Conservation (phyloP, 2,329 filamentous ascomycete species). For the Allantophomopsis cytisporea region DNA sequence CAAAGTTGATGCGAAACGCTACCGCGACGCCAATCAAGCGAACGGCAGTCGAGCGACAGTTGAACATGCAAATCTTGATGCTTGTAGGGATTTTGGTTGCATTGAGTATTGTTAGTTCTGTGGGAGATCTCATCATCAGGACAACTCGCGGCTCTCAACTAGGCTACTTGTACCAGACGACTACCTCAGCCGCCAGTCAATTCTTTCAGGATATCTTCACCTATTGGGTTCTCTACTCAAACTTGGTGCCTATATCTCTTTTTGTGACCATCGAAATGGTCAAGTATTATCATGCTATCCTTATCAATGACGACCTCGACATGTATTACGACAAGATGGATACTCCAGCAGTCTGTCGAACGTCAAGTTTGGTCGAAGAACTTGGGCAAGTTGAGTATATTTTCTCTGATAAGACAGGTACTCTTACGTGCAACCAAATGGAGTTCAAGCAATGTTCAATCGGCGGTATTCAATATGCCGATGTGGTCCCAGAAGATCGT, state of each 20-base stretch:
- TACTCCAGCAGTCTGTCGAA: slow-evolving; percentile 89
- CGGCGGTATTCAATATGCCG: slow-evolving; percentile 84
- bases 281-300: slow-evolving; percentile 95
- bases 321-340: slow-evolving; percentile 96
- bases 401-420: slow-evolving; percentile 96
- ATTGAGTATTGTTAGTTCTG: slow-evolving; percentile 79
- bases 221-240: slow-evolving; percentile 96
- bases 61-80: slow-evolving; percentile 87
- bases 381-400: slow-evolving; percentile 97
- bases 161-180: slow-evolving; percentile 56
- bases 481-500: slow-evolving; percentile 83
- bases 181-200: slow-evolving; percentile 51
- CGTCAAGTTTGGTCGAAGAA: slow-evolving; percentile 92
- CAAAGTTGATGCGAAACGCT: slow-evolving; percentile 96
- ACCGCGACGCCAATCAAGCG: slow-evolving; percentile 96
- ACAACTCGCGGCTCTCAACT: slow-evolving; percentile 48
- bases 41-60: slow-evolving; percentile 85
- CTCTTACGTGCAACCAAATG: slow-evolving; percentile 97
- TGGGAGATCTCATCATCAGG: slow-evolving; percentile 77
- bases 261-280: slow-evolving; percentile 97
- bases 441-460: slow-evolving; percentile 95
- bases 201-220: slow-evolving; percentile 94
- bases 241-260: slow-evolving; percentile 89
- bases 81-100: slow-evolving; percentile 72
- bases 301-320: slow-evolving; percentile 94